Evolutionary conservation across 257 asterid species (phyloP), one percentile per base, ranked within the genome.

Genomic region (Haberlea rhodopensis): DNA sequence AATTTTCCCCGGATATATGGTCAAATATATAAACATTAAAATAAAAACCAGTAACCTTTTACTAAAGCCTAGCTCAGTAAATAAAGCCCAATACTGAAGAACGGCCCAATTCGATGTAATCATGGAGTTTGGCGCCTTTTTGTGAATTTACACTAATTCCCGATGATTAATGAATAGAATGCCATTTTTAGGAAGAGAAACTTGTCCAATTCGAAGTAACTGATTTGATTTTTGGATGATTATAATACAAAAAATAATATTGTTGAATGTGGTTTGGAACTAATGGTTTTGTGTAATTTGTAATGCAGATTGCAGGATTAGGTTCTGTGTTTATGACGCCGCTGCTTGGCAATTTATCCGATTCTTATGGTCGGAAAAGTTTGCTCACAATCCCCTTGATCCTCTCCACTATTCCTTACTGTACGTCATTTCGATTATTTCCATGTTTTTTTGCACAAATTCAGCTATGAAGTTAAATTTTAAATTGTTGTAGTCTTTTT

Each of bases 291-390:
- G 10, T 22, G 21, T 34, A 18, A 16, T 8, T 3, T 52, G 18
- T 51, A 1, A 11, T 73, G 62, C 78, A 81, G 90, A 75, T 84
- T 55, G 70, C 71, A 8, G 90, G 90, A 21, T 15, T 84, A 55
- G 90, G 82, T 21, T 67, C 84, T 21, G 80, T 82, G 65, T 56
- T 85, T 53, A 7, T 80, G 80, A 85, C 80, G 88, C 88, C 91
- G 19, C 48, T 85, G 25, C 68, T 85, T n/a, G 91, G 91, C 2
- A 82, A 72, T 43, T 53, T 85, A 21, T 82, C 87, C 0, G 91
- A 85, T 59, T n/a, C 51, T 2, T 80, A 85, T 40, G 91, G 88
- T 11, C 79, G 83, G 58, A 85, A 85, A 74, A 53, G 73, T 5
- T 29, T 85, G 76, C 87, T 85, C 55, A 76, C 80, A 0, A 56